A percentile compares a stretch with the other conserved stretches of the same genome.
Conservation (phyloP, 2,329 filamentous ascomycete species). For the Emmonsiellopsis sp. region DNA sequence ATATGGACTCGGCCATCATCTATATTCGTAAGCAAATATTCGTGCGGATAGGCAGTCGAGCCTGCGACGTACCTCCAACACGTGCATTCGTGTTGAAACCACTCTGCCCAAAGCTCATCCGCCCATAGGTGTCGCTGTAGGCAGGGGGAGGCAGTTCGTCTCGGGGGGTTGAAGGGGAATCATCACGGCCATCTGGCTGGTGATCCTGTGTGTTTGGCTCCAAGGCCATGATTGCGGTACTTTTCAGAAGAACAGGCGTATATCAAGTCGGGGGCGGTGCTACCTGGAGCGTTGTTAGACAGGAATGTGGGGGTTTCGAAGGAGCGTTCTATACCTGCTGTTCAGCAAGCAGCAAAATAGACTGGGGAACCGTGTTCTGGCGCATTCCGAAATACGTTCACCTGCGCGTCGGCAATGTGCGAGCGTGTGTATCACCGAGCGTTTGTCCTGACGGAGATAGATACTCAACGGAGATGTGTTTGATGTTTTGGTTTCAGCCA, state of each 20-base stretch:
- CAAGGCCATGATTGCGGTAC: background rate
- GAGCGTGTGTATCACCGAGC: background rate
- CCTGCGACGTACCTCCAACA: conserved; percentile 40
- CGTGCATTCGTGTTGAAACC: conserved; percentile 55
- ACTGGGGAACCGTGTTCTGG: background rate
- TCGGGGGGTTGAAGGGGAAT: conserved; percentile 2
- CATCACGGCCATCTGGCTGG: background rate
- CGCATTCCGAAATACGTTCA: background rate
- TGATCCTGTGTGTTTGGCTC: background rate
- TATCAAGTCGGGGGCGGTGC: background rate
- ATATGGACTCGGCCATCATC: conserved; percentile 73
- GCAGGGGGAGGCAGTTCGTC: conserved; percentile 17
- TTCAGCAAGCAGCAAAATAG: background rate
- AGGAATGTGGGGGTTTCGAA: background rate
- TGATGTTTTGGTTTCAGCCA: too few species aligned
- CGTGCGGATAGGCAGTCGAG: background rate
- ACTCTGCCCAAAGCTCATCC: conserved; percentile 52
- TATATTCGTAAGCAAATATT: conserved; percentile 18
- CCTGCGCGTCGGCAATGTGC: background rate
- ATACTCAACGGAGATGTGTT: too few species aligned
- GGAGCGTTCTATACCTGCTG: background rate
- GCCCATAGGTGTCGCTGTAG: conserved; percentile 44
- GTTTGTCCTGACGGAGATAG: too few species aligned
- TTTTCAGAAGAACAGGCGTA: background rate
- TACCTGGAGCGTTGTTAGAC: too few species aligned